These are phyloP conservation scores for Fonsecaea monophora DNA, from an alignment of 2,329 filamentous ascomycete species.

Conservation along the genomic window DNA sequence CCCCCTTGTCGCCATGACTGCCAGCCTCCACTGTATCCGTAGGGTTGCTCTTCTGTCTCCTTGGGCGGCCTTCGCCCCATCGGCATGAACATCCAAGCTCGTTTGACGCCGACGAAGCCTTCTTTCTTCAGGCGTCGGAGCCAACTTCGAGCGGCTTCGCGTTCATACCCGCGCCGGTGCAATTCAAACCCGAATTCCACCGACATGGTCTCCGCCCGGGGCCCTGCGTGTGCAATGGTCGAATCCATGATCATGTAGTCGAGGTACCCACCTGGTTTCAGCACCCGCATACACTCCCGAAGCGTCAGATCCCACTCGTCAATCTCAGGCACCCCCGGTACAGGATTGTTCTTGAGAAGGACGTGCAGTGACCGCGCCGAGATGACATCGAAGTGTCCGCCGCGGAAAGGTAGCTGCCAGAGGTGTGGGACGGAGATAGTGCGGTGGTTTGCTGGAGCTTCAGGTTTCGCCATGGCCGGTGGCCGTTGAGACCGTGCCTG, in stretches of 20 bases:
- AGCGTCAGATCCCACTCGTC: constrained; percentile 91
- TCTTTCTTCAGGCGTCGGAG: constrained; percentile 74
- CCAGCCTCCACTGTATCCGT: constrained; percentile 50
- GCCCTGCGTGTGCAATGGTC: constrained; percentile 84
- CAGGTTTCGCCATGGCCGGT: constrained; percentile 59
- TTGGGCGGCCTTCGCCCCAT: constrained; percentile 65
- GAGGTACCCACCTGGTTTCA: constrained; percentile 91
- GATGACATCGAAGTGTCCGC: constrained; percentile 87
- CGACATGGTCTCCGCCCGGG: constrained; percentile 77
- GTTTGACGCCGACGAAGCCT: constrained; percentile 80
- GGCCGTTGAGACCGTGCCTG: constrained; percentile 70
- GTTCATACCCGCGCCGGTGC: constrained; percentile 87
- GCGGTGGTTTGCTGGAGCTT: constrained; percentile 85
- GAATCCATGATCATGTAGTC: constrained; percentile 91
- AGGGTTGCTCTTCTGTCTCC: constrained; percentile 30
- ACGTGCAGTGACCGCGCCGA: constrained; percentile 87
- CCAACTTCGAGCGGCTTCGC: constrained; percentile 80
- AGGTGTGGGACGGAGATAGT: constrained; percentile 78
- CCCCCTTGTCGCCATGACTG: constrained; percentile 46
- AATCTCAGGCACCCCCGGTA: constrained; percentile 65
- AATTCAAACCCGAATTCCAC: constrained; percentile 93
- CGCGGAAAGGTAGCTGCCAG: constrained; percentile 81
- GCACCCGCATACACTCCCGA: constrained; percentile 83
- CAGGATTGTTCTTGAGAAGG: constrained; percentile 73
- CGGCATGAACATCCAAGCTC: constrained; percentile 87